Percentiles rank a stretch among this genome's conserved stretches.
Conservation (phyloP, 1,139 yeast species). For the Candida neerlandica region DNA sequence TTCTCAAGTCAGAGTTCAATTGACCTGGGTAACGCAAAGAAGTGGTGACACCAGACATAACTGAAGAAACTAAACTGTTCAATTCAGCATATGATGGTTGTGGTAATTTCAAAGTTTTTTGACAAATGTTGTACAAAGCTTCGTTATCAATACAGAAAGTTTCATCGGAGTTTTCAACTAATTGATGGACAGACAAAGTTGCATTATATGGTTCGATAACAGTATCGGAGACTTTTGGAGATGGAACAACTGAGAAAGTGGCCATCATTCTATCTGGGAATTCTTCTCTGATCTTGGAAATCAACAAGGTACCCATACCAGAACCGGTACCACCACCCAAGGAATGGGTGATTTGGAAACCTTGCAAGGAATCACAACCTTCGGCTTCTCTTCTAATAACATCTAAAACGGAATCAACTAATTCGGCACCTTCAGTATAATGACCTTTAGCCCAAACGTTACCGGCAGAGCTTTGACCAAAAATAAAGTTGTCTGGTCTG, state of each 20-base stretch:
- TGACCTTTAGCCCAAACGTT: slow-evolving; percentile 97
- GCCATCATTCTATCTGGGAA: slow-evolving; percentile 96
- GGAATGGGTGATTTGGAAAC: slow-evolving; percentile 92
- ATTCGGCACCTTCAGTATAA: slow-evolving; percentile 94
- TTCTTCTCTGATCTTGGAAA: slow-evolving; percentile 82
- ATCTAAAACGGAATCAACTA: slow-evolving; percentile 86
- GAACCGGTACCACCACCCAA: slow-evolving; percentile 98
- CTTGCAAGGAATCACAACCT: slow-evolving; percentile 89
- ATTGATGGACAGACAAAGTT: slow-evolving; percentile 87
- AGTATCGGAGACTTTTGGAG: slow-evolving; percentile 88
- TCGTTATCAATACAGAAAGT: slow-evolving; percentile 95
- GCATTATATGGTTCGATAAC: slow-evolving; percentile 96
- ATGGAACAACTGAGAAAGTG: slow-evolving; percentile 88
- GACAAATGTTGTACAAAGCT: slow-evolving; percentile 88
- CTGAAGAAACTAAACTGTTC: slow-evolving; percentile 80
- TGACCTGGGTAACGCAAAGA: slow-evolving; percentile 94
- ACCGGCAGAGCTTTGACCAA: slow-evolving; percentile 91
- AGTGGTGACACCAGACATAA: slow-evolving; percentile 91
- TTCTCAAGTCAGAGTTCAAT: slow-evolving; percentile 87
- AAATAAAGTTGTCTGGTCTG: slow-evolving; percentile 88
- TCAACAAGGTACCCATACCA: slow-evolving; percentile 88
- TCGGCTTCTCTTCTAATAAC: slow-evolving; percentile 93
- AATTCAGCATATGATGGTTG: slow-evolving; percentile 80
- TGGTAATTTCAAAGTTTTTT: slow-evolving; percentile 75
- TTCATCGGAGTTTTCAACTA: slow-evolving; percentile 87